Base-by-base conservation (phyloP, 78 protist genomes). In the Isochrysis galbana region DNA sequence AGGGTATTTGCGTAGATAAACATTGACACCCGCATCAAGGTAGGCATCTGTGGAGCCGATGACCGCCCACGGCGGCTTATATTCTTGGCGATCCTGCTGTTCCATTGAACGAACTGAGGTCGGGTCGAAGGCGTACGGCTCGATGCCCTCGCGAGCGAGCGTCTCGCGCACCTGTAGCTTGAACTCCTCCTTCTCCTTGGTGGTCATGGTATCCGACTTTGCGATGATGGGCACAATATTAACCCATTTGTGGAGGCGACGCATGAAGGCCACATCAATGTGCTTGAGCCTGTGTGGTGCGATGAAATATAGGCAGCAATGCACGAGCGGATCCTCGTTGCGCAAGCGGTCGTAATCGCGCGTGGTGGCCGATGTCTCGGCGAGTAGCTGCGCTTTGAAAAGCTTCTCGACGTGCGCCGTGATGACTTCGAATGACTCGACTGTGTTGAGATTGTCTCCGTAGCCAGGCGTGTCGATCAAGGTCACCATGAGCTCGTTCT, bases 391-490 rank as follows among this genome's bases (percentile, higher is more conserved):
- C 42, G n/a, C 25, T 42, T 29, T 7, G 82, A 72, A 72, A 42
- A 36, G 36, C 46, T 25, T 10, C 42, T 72, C 82, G 42, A 72
- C 42, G 82, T 72, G 36, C 82, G 7, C 21, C 42, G 11, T 4
- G 82, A 72, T 34, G 44, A 36, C 42, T 38, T 72, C 82, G 42
- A 72, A 72, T 42, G 82, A 72, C 82, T 72, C 82, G 46, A 36
- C 42, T 22, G 82, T 34, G 82, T 72, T 34, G 44, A 36, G 14
- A 19, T 19, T 5, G n/a, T 77, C 84, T 41, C 84, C 84, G 47
- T 77, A 77, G 46, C 84, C 84, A 11, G 84, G 84, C 84, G 84
- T 77, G 84, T 77, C 84, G 84, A 77, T 32, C 32, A 77, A 32
- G 47, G 47, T 77, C 34, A 77, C 84, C 47, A 39, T 7, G 34